A percentile compares a stretch with the other conserved stretches of the same genome.
phyloP scores from a whole-genome alignment of 108 stramenopile species.

The Cyclostephanos invisitatus region DNA sequence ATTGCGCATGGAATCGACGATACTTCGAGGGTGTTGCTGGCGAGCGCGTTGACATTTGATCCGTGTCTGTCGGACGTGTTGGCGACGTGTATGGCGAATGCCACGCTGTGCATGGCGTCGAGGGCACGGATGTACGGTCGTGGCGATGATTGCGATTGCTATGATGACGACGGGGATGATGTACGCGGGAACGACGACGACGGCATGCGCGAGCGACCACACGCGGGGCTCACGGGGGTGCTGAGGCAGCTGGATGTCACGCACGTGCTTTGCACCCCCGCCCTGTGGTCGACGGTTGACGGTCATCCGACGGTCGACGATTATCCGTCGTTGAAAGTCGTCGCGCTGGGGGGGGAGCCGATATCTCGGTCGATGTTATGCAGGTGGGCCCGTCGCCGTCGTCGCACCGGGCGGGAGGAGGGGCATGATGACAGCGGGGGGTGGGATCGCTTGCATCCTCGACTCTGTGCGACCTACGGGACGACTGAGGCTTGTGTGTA shows the following conservation, averaged over 20 bases:
- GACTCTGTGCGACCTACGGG: slow-evolving; percentile 81
- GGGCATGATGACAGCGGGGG: not conserved
- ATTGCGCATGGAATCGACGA: slow-evolving; percentile 49
- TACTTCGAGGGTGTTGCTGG: slow-evolving; percentile 65
- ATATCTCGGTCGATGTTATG: slow-evolving; percentile 58
- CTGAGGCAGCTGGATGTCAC: slow-evolving; percentile 51
- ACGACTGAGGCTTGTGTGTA: slow-evolving; percentile 91
- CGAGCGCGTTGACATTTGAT: slow-evolving; percentile 83
- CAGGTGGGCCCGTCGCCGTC: slow-evolving; percentile 53
- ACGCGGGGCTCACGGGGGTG: slow-evolving; percentile 27
- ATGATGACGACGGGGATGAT: not conserved
- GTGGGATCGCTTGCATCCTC: slow-evolving; percentile 27
- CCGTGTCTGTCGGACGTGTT: slow-evolving; percentile 82
- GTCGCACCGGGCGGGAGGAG: not conserved
- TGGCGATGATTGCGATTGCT: not conserved
- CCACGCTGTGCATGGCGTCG: slow-evolving; percentile 58
- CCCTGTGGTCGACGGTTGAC: slow-evolving; percentile 64
- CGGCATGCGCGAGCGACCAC: too few relatives aligned
- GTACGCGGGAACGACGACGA: not conserved
- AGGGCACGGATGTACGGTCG: slow-evolving; percentile 43
- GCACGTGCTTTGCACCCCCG: slow-evolving; percentile 85
- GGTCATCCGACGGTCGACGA: slow-evolving; percentile 11
- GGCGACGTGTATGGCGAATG: slow-evolving; percentile 62
- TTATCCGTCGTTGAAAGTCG: slow-evolving; percentile 51
- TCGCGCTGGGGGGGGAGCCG: slow-evolving; percentile 85